Evolutionary conservation across 2,329 filamentous ascomycete species (phyloP).

Genomic region (Fusarium nelsonii): DNA sequence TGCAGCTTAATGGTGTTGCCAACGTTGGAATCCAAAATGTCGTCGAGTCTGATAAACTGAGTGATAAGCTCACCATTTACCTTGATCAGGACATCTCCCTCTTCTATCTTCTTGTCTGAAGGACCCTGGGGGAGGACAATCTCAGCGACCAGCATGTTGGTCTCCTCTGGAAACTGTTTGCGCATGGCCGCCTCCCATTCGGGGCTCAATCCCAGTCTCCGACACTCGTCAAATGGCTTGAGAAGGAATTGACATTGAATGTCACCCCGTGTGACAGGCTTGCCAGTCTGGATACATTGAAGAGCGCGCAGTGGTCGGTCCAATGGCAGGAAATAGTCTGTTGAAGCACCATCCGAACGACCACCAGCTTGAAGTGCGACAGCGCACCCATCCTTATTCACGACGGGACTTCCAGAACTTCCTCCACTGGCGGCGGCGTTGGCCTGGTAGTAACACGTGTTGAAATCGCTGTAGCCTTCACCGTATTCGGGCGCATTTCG

Average conservation of each 20-base stretch:
- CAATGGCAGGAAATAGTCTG: conserved; percentile 95
- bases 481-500: conserved; percentile 98
- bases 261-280: conserved; percentile 87
- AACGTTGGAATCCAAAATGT: conserved; percentile 90
- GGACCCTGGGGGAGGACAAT: conserved; percentile 93
- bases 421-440: conserved; percentile 96
- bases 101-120: conserved; percentile 86
- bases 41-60: conserved; percentile 91
- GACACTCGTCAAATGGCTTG: conserved; percentile 97
- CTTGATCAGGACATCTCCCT: conserved; percentile 93
- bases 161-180: conserved; percentile 88
- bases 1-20: conserved; percentile 81
- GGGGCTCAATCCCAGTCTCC: conserved; percentile 84
- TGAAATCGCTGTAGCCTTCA: conserved; percentile 98
- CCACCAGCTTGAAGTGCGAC: conserved; percentile 95
- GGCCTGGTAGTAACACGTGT: conserved; percentile 94
- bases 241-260: conserved; percentile 98
- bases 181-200: conserved; percentile 90
- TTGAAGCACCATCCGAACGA: conserved; percentile 92
- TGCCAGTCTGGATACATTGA: conserved; percentile 82
- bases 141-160: conserved; percentile 96
- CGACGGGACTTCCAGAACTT: conserved; percentile 97
- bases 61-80: conserved; percentile 94
- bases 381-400: conserved; percentile 92
- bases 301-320: conserved; percentile 91